A percentile compares a stretch with the other conserved stretches of the same genome.
Evolutionary conservation across 768 basidiomycete genomes (phyloP).

Genomic region (Macrolepiota fuliginosa): DNA sequence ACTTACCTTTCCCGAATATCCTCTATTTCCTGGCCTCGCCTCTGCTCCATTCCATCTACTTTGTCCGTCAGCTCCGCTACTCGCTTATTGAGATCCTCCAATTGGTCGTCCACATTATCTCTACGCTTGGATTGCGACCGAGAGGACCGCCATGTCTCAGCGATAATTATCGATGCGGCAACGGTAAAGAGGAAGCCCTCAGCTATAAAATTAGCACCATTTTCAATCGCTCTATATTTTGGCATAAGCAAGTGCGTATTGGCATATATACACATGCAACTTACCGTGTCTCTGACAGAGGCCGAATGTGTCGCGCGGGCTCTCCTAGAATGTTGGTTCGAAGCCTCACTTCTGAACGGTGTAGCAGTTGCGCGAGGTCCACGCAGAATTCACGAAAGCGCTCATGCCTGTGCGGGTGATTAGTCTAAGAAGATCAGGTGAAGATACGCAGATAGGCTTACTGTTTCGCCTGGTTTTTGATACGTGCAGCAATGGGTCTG

Average conservation of each 20-base stretch:
- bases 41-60: slow-evolving; percentile 36
- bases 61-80: slow-evolving; percentile 44
- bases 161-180: slow-evolving; percentile 69
- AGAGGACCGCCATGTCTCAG: slow-evolving; percentile 75
- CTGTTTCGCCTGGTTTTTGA: slow-evolving; percentile 75
- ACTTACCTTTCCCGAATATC: slow-evolving; percentile 45
- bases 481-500: slow-evolving; percentile 70
- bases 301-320: slow-evolving; percentile 66
- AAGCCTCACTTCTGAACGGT: slow-evolving; percentile 68
- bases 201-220: slow-evolving; percentile 80
- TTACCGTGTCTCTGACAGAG: slow-evolving; percentile 74
- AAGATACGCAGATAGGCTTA: slow-evolving; percentile 30
- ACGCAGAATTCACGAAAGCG: slow-evolving; percentile 71
- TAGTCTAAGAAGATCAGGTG: not conserved
- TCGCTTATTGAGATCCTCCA: slow-evolving; percentile 52
- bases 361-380: slow-evolving; percentile 72
- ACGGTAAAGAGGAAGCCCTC: slow-evolving; percentile 85
- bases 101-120: slow-evolving; percentile 67
- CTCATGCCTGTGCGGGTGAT: slow-evolving; percentile 47
- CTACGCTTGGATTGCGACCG: slow-evolving; percentile 68
- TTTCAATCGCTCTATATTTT: slow-evolving; percentile 69
- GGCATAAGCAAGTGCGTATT: not conserved
- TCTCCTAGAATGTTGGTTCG: slow-evolving; percentile 79
- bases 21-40: slow-evolving; percentile 41
- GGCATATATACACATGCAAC: slow-evolving; percentile 19